phyloP scores from a whole-genome alignment of 495 filamentous ascomycete species.

The Penicillium desertorum region DNA sequence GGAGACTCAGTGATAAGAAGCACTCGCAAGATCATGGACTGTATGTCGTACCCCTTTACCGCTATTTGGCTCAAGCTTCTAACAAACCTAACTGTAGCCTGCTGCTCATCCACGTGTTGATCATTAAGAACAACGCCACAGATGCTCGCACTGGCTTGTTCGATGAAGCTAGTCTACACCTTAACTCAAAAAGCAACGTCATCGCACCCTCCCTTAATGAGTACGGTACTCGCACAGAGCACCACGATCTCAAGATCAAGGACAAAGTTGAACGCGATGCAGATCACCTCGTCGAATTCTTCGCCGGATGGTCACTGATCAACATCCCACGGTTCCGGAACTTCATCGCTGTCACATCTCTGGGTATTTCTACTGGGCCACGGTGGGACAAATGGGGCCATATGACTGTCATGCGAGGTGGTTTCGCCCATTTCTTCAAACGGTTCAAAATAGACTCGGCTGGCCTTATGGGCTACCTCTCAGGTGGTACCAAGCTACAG shows the following conservation, averaged over 20 bases:
- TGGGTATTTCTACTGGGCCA: neutral
- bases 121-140: constrained; percentile 25
- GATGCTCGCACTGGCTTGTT: constrained; percentile 11
- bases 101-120: constrained; percentile 11
- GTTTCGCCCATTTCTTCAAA: constrained; percentile 2
- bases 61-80: neutral
- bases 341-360: constrained; percentile 28
- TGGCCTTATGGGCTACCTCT: neutral
- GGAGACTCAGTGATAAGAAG: constrained; percentile 15
- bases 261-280: constrained; percentile 32
- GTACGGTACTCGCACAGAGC: constrained; percentile 25
- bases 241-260: constrained; percentile 19
- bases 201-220: constrained; percentile 27
- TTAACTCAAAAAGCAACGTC: constrained; percentile 16
- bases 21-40: constrained; percentile 2
- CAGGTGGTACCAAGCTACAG: neutral
- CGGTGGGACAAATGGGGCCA: constrained; percentile 42
- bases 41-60: neutral
- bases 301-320: constrained; percentile 44
- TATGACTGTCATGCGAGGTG: constrained; percentile 12
- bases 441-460: constrained; percentile 1
- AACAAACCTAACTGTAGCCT: neutral
- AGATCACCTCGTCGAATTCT: constrained; percentile 43
- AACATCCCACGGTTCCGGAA: constrained; percentile 37
- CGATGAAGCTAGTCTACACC: constrained; percentile 18